A percentile compares a stretch with the other conserved stretches of the same genome.
These are phyloP conservation scores for Fonsecaea pedrosoi DNA, from an alignment of 2,329 filamentous ascomycete genomes.

Conservation along the genomic window DNA sequence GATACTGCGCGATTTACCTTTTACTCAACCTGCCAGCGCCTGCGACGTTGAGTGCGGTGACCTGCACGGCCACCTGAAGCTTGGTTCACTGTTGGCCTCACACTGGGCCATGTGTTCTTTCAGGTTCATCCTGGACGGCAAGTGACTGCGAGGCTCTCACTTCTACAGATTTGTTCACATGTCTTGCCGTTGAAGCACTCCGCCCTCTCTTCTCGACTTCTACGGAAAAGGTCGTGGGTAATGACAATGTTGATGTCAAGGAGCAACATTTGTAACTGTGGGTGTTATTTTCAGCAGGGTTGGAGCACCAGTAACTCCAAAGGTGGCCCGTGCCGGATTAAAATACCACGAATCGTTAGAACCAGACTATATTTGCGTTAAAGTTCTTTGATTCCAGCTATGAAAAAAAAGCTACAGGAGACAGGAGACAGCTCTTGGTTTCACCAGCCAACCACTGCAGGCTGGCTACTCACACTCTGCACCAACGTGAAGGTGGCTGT, in stretches of 20 bases:
- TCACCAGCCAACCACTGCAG: constrained; percentile 1
- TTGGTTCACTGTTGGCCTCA: neutral
- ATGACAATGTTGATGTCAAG: neutral
- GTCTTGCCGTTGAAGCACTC: neutral
- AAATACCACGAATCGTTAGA: neutral
- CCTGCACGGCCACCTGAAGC: too few species aligned
- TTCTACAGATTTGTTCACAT: neutral
- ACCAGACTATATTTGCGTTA: neutral
- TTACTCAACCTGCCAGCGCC: too few species aligned
- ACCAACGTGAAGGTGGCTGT: constrained; percentile 1
- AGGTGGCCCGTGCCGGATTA: neutral
- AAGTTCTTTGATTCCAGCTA: neutral
- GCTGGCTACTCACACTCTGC: constrained; percentile 5
- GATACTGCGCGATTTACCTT: too few species aligned
- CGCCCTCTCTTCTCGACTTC: neutral
- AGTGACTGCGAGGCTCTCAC: neutral
- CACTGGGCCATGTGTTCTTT: neutral
- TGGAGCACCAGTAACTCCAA: neutral
- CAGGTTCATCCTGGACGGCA: neutral
- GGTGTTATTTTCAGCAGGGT: neutral
- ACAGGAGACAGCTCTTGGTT: constrained; percentile 1
- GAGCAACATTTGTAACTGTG: neutral
- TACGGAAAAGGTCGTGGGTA: too few species aligned
- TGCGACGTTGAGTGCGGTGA: too few species aligned
- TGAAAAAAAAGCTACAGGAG: neutral